Percentiles rank a stretch among this genome's conserved stretches.
Evolutionary conservation across 352 stramenopile species (phyloP).

Genomic region (Phytophthora colocasiae): DNA sequence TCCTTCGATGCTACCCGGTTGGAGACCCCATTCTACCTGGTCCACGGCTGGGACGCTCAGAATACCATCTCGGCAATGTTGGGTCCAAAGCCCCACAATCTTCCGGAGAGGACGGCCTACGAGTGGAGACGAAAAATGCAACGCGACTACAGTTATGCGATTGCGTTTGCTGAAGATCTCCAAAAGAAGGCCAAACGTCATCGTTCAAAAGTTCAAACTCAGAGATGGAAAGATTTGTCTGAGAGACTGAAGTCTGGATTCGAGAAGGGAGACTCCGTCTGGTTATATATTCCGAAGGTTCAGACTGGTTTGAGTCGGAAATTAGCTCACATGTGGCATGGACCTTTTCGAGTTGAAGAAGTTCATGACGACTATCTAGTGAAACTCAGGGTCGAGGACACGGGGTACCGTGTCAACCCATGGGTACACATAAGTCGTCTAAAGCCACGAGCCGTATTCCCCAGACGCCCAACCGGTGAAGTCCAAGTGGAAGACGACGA

Average conservation of each 20-base stretch:
- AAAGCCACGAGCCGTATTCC: too few relatives aligned
- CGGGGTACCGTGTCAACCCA: too few relatives aligned
- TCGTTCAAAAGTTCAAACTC: slow-evolving; percentile 1
- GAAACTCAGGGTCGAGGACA: too few relatives aligned
- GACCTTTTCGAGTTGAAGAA: too few relatives aligned
- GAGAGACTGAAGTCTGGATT: slow-evolving; percentile 1
- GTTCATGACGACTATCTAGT: too few relatives aligned
- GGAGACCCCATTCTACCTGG: slow-evolving; percentile 12
- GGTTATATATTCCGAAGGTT: too few relatives aligned
- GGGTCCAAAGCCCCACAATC: slow-evolving; percentile 2
- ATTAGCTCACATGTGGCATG: too few relatives aligned
- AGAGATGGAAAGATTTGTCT: slow-evolving; percentile 10
- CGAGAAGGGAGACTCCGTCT: too few relatives aligned
- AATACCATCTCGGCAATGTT: not conserved
- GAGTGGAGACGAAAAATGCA: slow-evolving; percentile 14
- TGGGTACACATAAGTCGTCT: too few relatives aligned
- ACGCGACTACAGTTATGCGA: slow-evolving; percentile 6
- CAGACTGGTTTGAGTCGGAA: too few relatives aligned
- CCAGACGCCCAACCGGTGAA: too few relatives aligned
- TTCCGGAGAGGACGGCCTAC: slow-evolving; percentile 5
- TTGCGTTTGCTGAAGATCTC: slow-evolving; percentile 7
- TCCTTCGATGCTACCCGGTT: not conserved
- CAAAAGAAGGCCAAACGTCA: slow-evolving; percentile 10
- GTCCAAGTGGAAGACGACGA: too few relatives aligned
- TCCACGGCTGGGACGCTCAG: not conserved